Conservation (phyloP, 495 filamentous ascomycete species). For the Xylaria nigripes region DNA sequence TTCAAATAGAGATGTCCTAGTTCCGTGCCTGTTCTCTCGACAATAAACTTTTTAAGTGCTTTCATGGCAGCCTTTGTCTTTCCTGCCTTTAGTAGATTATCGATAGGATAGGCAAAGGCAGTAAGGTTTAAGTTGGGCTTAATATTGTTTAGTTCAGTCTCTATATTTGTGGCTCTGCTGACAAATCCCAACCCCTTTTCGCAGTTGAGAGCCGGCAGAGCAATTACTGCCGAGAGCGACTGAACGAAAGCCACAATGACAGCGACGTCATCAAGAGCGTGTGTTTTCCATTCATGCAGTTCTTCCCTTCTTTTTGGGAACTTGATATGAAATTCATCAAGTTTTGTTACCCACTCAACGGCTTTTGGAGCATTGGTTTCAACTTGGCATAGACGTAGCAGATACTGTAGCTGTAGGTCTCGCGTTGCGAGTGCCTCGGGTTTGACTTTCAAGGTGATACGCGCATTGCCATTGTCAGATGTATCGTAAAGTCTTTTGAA, state of each 20-base stretch:
- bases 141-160: slow-evolving; percentile 20
- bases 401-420: slow-evolving; percentile 23
- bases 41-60: slow-evolving; percentile 27
- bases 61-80: slow-evolving; percentile 27
- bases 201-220: slow-evolving; percentile 20
- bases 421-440: slow-evolving; percentile 17
- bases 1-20: slow-evolving; percentile 31
- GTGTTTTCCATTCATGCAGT: slow-evolving; percentile 16
- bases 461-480: slow-evolving; percentile 25
- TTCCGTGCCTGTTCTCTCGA: slow-evolving; percentile 27
- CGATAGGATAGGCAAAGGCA: slow-evolving; percentile 27
- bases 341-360: slow-evolving; percentile 20
- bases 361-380: slow-evolving; percentile 16
- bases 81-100: slow-evolving; percentile 30
- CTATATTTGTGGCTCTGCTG: slow-evolving; percentile 17
- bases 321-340: slow-evolving; percentile 16
- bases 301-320: slow-evolving; percentile 11
- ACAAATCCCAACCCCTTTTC: slow-evolving; percentile 28
- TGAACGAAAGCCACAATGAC: slow-evolving; percentile 24
- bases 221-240: slow-evolving; percentile 15
- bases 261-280: slow-evolving; percentile 21
- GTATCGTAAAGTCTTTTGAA: slow-evolving; percentile 27
- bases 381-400: slow-evolving; percentile 28
- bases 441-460: slow-evolving; percentile 25
- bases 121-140: slow-evolving; percentile 26